These are phyloP conservation scores for Hordeum vulgare DNA, from an alignment of 176 grass and related monocot species.

Conservation along the genomic window MorexV3_pseudomolecules_assembly NC_058519.1:242474757-242475256, in stretches of 20 bases:
- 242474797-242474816: slow-evolving; percentile 18
- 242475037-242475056: not conserved
- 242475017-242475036: not conserved
- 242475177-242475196: no score
- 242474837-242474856: not conserved
- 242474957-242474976: not conserved
- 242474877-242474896: not conserved
- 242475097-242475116: no score
- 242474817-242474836: not conserved
- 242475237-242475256: no score
- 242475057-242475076: not conserved
- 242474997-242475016: slow-evolving; percentile 5
- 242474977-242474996: no score
- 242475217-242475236: no score
- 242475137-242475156: no score
- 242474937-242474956: not conserved
- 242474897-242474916: not conserved
- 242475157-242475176: no score
- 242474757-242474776: not conserved
- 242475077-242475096: not conserved
- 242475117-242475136: no score
- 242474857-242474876: slow-evolving; percentile 7
- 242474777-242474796: not conserved
- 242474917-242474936: slow-evolving; percentile 24
- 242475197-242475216: no score